phyloP scores from a whole-genome alignment of 108 stramenopile species.

The Discostella pseudostelligera region DNA sequence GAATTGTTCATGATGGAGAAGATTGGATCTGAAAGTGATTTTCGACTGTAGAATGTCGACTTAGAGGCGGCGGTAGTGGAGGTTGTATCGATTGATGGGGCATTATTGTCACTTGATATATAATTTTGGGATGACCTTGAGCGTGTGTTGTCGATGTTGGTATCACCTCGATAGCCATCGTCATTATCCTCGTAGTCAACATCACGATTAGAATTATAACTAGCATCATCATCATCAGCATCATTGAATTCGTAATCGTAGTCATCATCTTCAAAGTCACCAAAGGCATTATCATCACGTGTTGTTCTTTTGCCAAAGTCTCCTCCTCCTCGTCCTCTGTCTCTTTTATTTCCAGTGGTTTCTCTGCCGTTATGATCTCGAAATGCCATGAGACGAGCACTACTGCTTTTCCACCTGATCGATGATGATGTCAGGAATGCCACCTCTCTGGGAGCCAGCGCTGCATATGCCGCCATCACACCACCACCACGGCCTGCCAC shows the following conservation, averaged over 20 bases:
- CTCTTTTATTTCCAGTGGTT: too few relatives aligned
- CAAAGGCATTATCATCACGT: constrained; percentile 16
- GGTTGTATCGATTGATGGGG: background rate
- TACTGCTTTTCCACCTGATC: too few relatives aligned
- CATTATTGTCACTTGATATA: background rate
- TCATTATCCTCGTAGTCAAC: background rate
- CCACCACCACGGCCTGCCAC: background rate
- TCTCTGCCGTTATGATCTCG: too few relatives aligned
- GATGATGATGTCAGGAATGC: too few relatives aligned
- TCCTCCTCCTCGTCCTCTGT: too few relatives aligned
- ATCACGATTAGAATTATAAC: too few relatives aligned
- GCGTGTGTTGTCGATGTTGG: constrained; percentile 14
- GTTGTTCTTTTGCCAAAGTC: too few relatives aligned
- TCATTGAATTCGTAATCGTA: background rate
- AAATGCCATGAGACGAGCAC: too few relatives aligned
- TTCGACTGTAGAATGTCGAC: constrained; percentile 79
- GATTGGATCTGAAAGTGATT: constrained; percentile 60
- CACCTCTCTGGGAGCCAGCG: too few relatives aligned
- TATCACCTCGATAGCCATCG: constrained; percentile 6
- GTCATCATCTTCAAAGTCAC: constrained; percentile 18
- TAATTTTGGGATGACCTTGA: background rate
- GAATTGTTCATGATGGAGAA: constrained; percentile 26
- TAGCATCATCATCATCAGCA: background rate
- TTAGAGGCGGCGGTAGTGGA: background rate
- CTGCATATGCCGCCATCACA: too few relatives aligned